phyloP scores from a whole-genome alignment of 2,329 filamentous ascomycete species.

The Colletotrichum gloeosporioides region DNA sequence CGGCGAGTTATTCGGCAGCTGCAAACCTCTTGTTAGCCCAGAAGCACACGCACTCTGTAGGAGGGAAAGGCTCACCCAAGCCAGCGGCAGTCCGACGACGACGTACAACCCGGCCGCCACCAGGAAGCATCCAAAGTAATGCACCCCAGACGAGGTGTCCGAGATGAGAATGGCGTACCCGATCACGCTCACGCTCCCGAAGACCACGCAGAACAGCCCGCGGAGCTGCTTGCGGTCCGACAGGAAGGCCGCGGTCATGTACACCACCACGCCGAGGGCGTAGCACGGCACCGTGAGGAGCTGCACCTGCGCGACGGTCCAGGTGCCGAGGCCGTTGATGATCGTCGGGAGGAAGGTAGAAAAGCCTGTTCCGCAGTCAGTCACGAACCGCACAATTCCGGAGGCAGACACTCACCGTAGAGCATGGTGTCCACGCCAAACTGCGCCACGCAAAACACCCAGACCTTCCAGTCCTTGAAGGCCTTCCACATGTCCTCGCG shows the following conservation, averaged over 20 bases:
- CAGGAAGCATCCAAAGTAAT: slow-evolving; percentile 64
- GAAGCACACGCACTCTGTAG: not conserved
- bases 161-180: slow-evolving; percentile 64
- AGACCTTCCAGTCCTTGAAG: slow-evolving; percentile 78
- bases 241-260: slow-evolving; percentile 68
- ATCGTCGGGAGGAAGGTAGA: slow-evolving; percentile 70
- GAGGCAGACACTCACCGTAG: slow-evolving; percentile 62
- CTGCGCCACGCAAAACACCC: slow-evolving; percentile 71
- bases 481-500: slow-evolving; percentile 70
- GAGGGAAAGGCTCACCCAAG: slow-evolving; percentile 46
- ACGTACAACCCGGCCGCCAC: slow-evolving; percentile 76
- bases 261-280: slow-evolving; percentile 69
- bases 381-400: too few relatives aligned
- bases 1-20: slow-evolving; percentile 67
- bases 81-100: slow-evolving; percentile 59
- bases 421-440: slow-evolving; percentile 80
- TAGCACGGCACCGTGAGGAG: slow-evolving; percentile 71
- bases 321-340: slow-evolving; percentile 61
- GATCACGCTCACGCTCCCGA: slow-evolving; percentile 57
- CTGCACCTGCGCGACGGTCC: slow-evolving; percentile 60
- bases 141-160: slow-evolving; percentile 52
- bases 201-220: slow-evolving; percentile 56
- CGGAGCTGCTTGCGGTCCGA: slow-evolving; percentile 69
- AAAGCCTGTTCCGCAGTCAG: slow-evolving; percentile 47
- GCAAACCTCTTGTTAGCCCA: not conserved